Base-by-base conservation (phyloP, 768 basidiomycete species). In the Russula olivacea region DNA sequence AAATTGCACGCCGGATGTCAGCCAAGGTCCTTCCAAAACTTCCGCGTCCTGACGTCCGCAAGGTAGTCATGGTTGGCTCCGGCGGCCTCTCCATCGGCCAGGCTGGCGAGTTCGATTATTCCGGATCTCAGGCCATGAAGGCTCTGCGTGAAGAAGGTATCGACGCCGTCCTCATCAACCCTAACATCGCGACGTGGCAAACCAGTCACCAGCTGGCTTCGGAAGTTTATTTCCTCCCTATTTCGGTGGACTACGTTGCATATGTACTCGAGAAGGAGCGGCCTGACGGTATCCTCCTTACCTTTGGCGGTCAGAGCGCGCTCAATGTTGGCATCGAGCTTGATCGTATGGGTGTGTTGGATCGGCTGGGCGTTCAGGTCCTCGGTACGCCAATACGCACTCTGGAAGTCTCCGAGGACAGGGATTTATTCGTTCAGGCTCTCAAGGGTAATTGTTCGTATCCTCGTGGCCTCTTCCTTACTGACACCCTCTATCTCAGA, bases 21-120 rank as follows among this genome's bases (percentile, higher is more conserved):
- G 94, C 95, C 34, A 91, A 88, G 70, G 96, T 98, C 61, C 81
- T 99, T 23, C 95, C 97, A 38, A 90, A 91, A 71, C 80, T 98
- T 38, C 87, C 90, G 48, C 86, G 93, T 41, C 91, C 95, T 15
- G 85, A 97, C 68, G 94, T 98, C 56, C 85, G 89, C 74, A 94
- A 93, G 71, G 97, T 98, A 56, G 83, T 98, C 68, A 93, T 98
- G 64, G 93, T 99, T 25, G 97, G 97, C 62, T 90, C 88, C 68
- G 97, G 97, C 68, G 97, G 97, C 58, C 85, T 99, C 51, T 89
- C 87, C 70, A 99, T 99, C 61, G 97, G 97, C 32, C 97, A 99
- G 75, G 97, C 97, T 5, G 97, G 97, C 74, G 97, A 99, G 77
- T 99, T 99, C 75, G 97, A 99, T 74, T 99, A 99, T 74, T 98